Evolutionary conservation across 129 eudicot genomes (phyloP), one percentile per base, ranked within the genome.

Genomic region (Helichrysum umbraculigerum): DNA sequence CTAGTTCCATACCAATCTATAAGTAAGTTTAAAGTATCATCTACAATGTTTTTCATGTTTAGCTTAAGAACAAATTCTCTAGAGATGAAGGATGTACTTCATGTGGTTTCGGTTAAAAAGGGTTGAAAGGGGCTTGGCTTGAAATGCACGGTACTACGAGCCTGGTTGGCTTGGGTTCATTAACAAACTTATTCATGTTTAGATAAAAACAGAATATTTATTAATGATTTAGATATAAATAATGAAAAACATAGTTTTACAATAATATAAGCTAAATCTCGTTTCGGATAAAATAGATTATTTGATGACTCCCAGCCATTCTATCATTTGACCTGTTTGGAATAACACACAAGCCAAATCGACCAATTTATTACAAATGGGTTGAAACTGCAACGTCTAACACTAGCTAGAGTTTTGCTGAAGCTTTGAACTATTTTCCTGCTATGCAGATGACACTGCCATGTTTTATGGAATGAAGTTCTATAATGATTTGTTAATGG

Each of bases 391-490:
- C 22, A 7, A 57, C 12, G 7, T 57, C 63, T 57, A 19, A 19
- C 19, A 22, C 51, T 42, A 8, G 47, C 28, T 56, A 15, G 14
- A 33, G 7, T 33, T 61, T 33, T 32, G 4, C 7, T 51, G 11
- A 76, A 44, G 7, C 2, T 7, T 4, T 73, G 34, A 75, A 63
- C 22, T 71, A 19, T 39, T 33, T 29, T 50, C 19, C 28, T 78
- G 51, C 9, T 76, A 29, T 73, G 86, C 89, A 92, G 98, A 92
- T 81, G 98, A 92, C 72, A 92, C 94, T 6, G 98, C 74, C 12
- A 92, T 92, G 98, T 92, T 92, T 52, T 92, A 84, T 57, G 98
- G 98, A 15, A 88, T 86, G 92, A 92, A 92, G 72, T 92, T 88
- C 65, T 92, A 87, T 65, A 92, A 92, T 66, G 98, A 92, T 69